Evolutionary conservation across 2,329 filamentous ascomycete genomes (phyloP).

Genomic region (Periconia sp.): DNA sequence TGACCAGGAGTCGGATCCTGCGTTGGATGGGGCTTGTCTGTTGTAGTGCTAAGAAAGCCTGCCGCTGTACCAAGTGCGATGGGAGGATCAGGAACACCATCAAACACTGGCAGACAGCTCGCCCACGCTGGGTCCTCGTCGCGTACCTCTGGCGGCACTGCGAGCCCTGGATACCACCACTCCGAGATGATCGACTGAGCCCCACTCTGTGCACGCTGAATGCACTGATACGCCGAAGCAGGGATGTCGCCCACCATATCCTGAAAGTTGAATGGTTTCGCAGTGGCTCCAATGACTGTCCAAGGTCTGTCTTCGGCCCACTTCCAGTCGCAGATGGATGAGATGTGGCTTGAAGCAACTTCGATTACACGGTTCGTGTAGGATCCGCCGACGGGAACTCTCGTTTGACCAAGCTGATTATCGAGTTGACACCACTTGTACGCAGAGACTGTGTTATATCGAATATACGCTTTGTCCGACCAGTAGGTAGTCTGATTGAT

Average conservation of each 20-base stretch:
- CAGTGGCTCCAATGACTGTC: conserved; percentile 7
- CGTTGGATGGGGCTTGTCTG: neutral
- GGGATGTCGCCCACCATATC: conserved; percentile 8
- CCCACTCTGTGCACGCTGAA: neutral
- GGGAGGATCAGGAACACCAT: conserved; percentile 11
- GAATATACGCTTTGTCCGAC: conserved; percentile 14
- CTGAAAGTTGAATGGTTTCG: conserved; percentile 9
- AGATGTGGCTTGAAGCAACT: conserved; percentile 8
- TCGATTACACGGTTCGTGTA: conserved; percentile 1
- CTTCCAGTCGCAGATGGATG: conserved; percentile 3
- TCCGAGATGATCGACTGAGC: conserved; percentile 1
- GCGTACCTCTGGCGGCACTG: conserved; percentile 9
- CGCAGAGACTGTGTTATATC: conserved; percentile 10
- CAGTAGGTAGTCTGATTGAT: conserved; percentile 12
- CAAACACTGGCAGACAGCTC: conserved; percentile 8
- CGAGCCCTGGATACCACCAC: conserved; percentile 1
- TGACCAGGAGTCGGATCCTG: neutral
- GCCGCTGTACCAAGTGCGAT: conserved; percentile 7
- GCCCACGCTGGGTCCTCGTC: conserved; percentile 12
- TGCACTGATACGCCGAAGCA: conserved; percentile 7
- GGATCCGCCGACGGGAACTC: conserved; percentile 1
- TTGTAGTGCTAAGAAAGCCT: neutral
- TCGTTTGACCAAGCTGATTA: neutral
- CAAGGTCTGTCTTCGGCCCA: neutral
- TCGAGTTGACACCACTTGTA: conserved; percentile 9